Evolutionary conservation across 352 stramenopile species (phyloP), one percentile per base, ranked within the genome.

Genomic region (Globisporangium yorkense): DNA sequence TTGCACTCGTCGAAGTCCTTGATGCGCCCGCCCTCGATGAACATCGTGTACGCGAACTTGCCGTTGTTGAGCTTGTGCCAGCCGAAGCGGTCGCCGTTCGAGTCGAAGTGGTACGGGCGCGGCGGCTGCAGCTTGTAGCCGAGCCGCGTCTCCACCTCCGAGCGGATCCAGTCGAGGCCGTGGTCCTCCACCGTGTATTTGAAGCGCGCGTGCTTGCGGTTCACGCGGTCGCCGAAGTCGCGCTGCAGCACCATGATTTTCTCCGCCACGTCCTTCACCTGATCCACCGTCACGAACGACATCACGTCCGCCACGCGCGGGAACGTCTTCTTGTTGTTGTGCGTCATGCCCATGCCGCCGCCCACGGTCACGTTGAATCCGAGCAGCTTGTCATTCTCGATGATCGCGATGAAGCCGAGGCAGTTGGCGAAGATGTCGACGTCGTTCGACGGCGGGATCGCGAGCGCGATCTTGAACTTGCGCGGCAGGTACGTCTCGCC

Each of bases 381-480:
- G 16, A 88, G 45, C 15, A 94, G 72, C 63, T 86, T 77, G 65
- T 88, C 81, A 58, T 88, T 68, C 56, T 96, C 70, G 29, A 96
- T 87, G n/a, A 98, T 93, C 33, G 88, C 88, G 40, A 99, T 96
- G 61, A 95, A 84, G 27, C 96, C 96, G 55, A 99, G 88, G 67
- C 98, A 97, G 68, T 99, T 98, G 9, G 96, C 97, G 65, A 98
- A 99, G 56, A 99, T 84, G 71, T 99, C 96, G 18, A 99, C 79
- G 44, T 96, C 96, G 71, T 99, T 99, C 53, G 97, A 91, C n/a
- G 95, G 94, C 24, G 96, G 94, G 53, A 99, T 97, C 5, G 96
- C 97, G 20, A 99, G 92, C 55, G 92, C 96, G 66, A 99, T 98
- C 82, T 99, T 99, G 77, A 99, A 99, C 77, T 99, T 99, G n/a